A percentile compares a stretch with the other conserved stretches of the same genome.
Evolutionary conservation across 208 protist species (phyloP).

Genomic region (Leishmania tropica): DNA sequence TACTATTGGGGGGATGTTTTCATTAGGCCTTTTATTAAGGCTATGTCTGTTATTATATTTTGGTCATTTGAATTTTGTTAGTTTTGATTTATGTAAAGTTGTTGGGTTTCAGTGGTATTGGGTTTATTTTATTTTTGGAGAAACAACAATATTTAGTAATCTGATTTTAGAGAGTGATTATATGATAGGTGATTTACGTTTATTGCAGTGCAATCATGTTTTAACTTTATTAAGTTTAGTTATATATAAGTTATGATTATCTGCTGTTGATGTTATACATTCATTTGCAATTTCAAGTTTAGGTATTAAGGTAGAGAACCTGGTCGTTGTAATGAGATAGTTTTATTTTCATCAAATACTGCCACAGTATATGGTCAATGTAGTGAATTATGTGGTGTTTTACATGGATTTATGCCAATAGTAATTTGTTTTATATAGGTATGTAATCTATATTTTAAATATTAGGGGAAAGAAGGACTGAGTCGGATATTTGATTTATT

Average conservation of each 20-base stretch:
- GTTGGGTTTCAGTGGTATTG: conserved; percentile 88
- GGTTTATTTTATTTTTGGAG: conserved; percentile 89
- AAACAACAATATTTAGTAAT: conserved; percentile 91
- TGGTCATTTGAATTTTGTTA: conserved; percentile 82
- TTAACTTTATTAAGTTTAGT: conserved; percentile 88
- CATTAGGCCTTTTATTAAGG: conserved; percentile 75
- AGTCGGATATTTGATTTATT: conserved; percentile 93
- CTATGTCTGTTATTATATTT: conserved; percentile 88
- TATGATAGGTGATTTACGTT: conserved; percentile 77
- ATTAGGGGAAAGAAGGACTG: conserved; percentile 86
- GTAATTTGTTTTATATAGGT: conserved; percentile 92
- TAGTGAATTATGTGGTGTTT: conserved; percentile 87
- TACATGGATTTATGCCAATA: conserved; percentile 91
- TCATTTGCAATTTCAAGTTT: conserved; percentile 82
- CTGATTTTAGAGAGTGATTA: conserved; percentile 89
- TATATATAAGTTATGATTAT: conserved; percentile 89
- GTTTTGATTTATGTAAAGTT: conserved; percentile 90
- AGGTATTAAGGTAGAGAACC: conserved; percentile 91
- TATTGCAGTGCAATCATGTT: conserved; percentile 89
- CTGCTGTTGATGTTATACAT: conserved; percentile 84
- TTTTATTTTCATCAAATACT: conserved; percentile 85
- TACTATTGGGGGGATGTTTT: conserved; percentile 79
- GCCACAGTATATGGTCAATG: conserved; percentile 86
- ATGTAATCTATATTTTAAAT: conserved; percentile 72
- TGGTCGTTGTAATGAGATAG: conserved; percentile 85